Conservation (phyloP, 768 basidiomycete genomes). For the Podaxis pistillaris region DNA sequence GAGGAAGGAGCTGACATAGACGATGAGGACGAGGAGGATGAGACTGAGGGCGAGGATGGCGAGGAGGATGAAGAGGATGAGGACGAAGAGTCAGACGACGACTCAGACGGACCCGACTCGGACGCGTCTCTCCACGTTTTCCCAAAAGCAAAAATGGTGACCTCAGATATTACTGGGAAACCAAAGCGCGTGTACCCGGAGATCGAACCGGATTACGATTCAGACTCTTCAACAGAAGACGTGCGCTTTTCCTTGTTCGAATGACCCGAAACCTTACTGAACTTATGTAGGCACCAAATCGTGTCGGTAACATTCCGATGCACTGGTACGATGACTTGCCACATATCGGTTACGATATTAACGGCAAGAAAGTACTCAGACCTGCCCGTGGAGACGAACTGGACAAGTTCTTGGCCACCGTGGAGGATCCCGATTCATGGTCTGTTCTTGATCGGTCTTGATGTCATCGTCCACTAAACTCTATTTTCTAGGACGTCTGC, state of each 20-base stretch:
- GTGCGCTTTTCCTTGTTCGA: slow-evolving; percentile 41
- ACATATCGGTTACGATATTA: slow-evolving; percentile 96
- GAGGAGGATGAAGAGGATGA: slow-evolving; percentile 34
- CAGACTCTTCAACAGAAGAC: slow-evolving; percentile 90
- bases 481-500: slow-evolving; percentile 71
- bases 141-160: slow-evolving; percentile 65
- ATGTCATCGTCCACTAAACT: neutral
- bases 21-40: slow-evolving; percentile 35
- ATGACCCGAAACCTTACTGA: neutral
- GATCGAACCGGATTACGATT: slow-evolving; percentile 89
- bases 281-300: slow-evolving; percentile 78
- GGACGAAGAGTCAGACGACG: slow-evolving; percentile 41
- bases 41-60: slow-evolving; percentile 37
- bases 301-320: slow-evolving; percentile 91
- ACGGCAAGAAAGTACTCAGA: slow-evolving; percentile 91
- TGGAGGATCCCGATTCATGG: slow-evolving; percentile 92
- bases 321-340: slow-evolving; percentile 99
- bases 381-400: slow-evolving; percentile 95
- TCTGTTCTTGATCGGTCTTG: slow-evolving; percentile 31
- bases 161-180: slow-evolving; percentile 82
- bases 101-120: slow-evolving; percentile 35
- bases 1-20: slow-evolving; percentile 34
- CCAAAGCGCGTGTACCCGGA: slow-evolving; percentile 82
- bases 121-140: slow-evolving; percentile 52
- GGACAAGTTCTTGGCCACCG: slow-evolving; percentile 92